Evolutionary conservation across 1,139 yeast species (phyloP).

Genomic region (Schwanniomyces etchellsii): DNA sequence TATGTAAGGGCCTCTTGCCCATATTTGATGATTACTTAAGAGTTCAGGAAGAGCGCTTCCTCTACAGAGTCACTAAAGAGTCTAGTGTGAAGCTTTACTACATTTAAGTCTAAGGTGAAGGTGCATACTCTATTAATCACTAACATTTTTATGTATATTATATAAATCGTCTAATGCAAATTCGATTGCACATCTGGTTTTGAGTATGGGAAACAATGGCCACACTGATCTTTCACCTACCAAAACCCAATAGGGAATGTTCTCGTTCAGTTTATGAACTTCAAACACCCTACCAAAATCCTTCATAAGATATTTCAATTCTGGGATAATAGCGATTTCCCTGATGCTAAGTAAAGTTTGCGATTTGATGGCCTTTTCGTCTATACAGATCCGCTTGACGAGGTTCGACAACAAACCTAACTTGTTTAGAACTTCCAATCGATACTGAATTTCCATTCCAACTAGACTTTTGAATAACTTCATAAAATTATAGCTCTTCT

Average conservation of each 20-base stretch:
- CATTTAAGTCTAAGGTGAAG: conserved; percentile 18
- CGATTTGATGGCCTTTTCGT: conserved; percentile 77
- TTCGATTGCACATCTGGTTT: conserved; percentile 89
- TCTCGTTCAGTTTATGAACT: conserved; percentile 61
- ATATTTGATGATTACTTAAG: conserved; percentile 10
- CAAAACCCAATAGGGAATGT: conserved; percentile 81
- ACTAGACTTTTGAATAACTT: conserved; percentile 32
- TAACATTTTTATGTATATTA: conserved; percentile 40
- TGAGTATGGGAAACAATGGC: conserved; percentile 82
- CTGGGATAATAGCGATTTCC: conserved; percentile 90
- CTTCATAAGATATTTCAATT: conserved; percentile 57
- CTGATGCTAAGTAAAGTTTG: conserved; percentile 45
- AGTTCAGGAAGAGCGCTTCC: conserved; percentile 57
- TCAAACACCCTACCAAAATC: conserved; percentile 75
- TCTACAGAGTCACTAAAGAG: conserved; percentile 58
- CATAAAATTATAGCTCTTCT: conserved; percentile 24
- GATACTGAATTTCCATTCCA: conserved; percentile 70
- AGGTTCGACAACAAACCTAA: conserved; percentile 70
- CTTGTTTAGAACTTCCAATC: conserved; percentile 74
- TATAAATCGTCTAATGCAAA: conserved; percentile 78
- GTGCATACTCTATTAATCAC: conserved; percentile 3
- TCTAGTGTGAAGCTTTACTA: conserved; percentile 39
- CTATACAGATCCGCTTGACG: conserved; percentile 73
- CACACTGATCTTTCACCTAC: conserved; percentile 93
- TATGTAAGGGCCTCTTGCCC: conserved; percentile 48